Evolutionary conservation across 2,329 filamentous ascomycete species (phyloP).

Genomic region (Phialophora chinensis): DNA sequence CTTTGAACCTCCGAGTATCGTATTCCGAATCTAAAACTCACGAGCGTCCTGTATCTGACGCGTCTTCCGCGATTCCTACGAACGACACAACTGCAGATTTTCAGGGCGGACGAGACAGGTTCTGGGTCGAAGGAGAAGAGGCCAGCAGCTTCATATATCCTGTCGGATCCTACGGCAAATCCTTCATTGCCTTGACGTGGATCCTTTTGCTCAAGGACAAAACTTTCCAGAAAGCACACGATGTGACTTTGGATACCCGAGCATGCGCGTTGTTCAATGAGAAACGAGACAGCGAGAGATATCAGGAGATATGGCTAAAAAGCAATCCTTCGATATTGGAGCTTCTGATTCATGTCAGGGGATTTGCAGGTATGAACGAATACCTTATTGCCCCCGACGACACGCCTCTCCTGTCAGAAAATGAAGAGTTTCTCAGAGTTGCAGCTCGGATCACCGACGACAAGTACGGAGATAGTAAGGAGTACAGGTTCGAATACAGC

Average conservation of each 20-base stretch:
- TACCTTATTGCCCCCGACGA: not conserved
- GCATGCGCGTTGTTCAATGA: not conserved
- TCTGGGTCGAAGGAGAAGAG: not conserved
- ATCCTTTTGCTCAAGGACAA: slow-evolving; percentile 3
- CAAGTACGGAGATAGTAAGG: not conserved
- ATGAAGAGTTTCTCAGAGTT: slow-evolving; percentile 1
- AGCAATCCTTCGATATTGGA: slow-evolving; percentile 1
- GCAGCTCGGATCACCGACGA: not conserved
- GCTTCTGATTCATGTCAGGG: not conserved
- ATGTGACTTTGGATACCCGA: not conserved
- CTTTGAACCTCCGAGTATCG: not conserved
- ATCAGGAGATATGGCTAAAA: not conserved
- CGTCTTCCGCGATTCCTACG: not conserved
- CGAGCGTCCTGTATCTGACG: not conserved
- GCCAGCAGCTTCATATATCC: slow-evolving; percentile 4
- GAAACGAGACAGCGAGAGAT: not conserved
- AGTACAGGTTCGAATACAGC: slow-evolving; percentile 1
- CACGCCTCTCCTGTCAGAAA: not conserved
- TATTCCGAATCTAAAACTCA: not conserved
- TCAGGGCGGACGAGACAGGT: not conserved
- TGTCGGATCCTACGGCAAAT: slow-evolving; percentile 1
- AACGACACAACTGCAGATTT: not conserved
- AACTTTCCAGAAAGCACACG: not conserved
- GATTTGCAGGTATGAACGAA: not conserved
- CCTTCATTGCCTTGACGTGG: not conserved